phyloP scores from a whole-genome alignment of 352 stramenopile species.

The Phytophthora syringae region DNA sequence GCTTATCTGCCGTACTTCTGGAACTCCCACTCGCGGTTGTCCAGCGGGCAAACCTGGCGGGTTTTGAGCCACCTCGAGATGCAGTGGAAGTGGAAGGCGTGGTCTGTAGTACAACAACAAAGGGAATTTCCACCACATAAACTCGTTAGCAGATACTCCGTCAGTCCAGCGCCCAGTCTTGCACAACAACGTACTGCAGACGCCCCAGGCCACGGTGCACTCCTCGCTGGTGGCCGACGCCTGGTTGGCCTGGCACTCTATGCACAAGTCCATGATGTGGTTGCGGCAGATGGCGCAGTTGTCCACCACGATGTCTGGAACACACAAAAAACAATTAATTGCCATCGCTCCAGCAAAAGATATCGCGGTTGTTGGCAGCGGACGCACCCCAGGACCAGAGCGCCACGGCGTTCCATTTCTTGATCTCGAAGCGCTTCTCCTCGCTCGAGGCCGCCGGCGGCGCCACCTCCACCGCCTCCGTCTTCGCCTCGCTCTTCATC shows the following conservation, averaged over 20 bases:
- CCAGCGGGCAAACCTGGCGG: constrained; percentile 98
- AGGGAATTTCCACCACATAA: no score
- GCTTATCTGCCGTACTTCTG: constrained; percentile 94
- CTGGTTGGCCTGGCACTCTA: constrained; percentile 98
- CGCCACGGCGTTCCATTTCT: constrained; percentile 99
- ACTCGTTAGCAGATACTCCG: constrained; percentile 4
- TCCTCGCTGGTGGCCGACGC: constrained; percentile 88
- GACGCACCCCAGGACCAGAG: constrained; percentile 98
- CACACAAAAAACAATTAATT: constrained; percentile 16
- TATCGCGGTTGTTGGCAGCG: not conserved
- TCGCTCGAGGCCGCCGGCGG: constrained; percentile 33
- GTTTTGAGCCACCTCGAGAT: constrained; percentile 99
- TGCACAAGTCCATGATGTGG: constrained; percentile 99
- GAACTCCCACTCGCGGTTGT: constrained; percentile 99
- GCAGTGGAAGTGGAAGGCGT: constrained; percentile 99
- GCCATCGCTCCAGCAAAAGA: constrained; percentile 22
- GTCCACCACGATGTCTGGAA: constrained; percentile 86
- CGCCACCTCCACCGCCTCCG: constrained; percentile 26
- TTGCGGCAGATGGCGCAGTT: constrained; percentile 99
- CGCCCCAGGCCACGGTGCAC: constrained; percentile 88
- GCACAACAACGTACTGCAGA: constrained; percentile 77
- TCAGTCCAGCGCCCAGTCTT: not conserved
- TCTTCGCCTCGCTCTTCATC: constrained; percentile 60
- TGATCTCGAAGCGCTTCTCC: constrained; percentile 98
- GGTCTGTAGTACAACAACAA: constrained; percentile 78